A percentile compares a stretch with the other conserved stretches of the same genome.
These are phyloP conservation scores for Toxoplasma gondii DNA, from an alignment of 169 alveolate species.

Conservation along the genomic window DNA sequence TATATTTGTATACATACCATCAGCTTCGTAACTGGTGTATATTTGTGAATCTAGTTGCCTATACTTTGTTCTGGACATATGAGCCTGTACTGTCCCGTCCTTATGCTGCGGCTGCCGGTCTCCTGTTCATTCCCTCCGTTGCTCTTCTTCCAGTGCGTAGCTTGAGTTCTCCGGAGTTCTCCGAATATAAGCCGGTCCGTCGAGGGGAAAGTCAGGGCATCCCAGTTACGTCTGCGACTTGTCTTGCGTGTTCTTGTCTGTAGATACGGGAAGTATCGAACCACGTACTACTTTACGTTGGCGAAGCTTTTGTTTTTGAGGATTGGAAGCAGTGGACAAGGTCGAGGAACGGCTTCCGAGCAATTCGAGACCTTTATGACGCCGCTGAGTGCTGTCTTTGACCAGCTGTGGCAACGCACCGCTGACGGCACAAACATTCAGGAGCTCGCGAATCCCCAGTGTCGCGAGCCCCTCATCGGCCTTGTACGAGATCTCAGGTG, in stretches of 20 bases:
- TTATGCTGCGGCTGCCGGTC: no score
- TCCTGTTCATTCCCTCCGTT: no score
- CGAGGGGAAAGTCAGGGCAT: no score
- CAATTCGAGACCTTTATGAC: constrained; percentile 84
- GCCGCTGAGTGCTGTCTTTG: constrained; percentile 79
- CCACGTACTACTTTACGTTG: constrained; percentile 90
- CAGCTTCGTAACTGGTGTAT: no score
- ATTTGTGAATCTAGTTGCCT: no score
- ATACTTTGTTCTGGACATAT: no score
- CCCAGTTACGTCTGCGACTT: neutral
- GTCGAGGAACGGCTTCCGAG: constrained; percentile 53
- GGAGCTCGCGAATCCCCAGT: constrained; percentile 75
- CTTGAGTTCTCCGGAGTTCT: no score
- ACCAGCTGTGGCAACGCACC: constrained; percentile 76
- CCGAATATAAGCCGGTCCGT: no score
- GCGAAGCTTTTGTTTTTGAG: constrained; percentile 85
- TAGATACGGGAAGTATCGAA: constrained; percentile 88
- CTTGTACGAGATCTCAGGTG: constrained; percentile 92
- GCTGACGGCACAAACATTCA: constrained; percentile 73
- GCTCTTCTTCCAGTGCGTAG: no score
- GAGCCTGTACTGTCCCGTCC: no score
- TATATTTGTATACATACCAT: neutral
- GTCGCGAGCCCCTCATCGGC: constrained; percentile 85
- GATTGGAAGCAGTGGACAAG: constrained; percentile 9
- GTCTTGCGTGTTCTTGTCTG: neutral